A percentile compares a stretch with the other conserved stretches of the same genome.
Conservation (phyloP, 352 stramenopile genomes). For the Globisporangium abappressorium region DNA sequence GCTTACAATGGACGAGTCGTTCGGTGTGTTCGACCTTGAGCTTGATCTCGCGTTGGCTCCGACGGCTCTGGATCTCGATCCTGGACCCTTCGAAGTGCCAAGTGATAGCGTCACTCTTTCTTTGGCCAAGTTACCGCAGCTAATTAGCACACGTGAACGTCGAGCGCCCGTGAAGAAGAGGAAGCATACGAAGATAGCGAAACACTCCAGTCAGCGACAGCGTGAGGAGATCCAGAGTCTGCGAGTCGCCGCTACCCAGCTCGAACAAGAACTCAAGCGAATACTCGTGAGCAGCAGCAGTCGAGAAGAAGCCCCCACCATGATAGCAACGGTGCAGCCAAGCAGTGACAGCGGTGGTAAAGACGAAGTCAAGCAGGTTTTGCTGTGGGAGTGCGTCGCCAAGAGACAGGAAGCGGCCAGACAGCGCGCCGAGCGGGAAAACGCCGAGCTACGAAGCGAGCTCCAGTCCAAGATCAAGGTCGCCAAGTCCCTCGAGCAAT, state of each 20-base stretch:
- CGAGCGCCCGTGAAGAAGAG: not conserved
- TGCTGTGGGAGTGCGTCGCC: not conserved
- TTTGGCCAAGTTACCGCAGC: not conserved
- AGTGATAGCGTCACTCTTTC: not conserved
- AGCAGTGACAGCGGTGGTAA: too few relatives aligned
- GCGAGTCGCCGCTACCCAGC: not conserved
- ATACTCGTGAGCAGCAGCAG: not conserved
- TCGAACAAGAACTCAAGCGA: not conserved
- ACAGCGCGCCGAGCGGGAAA: not conserved
- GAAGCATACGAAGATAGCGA: not conserved
- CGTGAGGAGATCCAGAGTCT: not conserved
- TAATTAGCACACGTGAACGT: not conserved
- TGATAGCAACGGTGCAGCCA: not conserved
- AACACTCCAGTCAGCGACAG: not conserved
- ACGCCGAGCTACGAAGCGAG: not conserved
- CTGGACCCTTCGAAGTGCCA: not conserved
- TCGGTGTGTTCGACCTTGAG: not conserved
- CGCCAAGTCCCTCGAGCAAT: constrained; percentile 1
- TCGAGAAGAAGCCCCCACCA: not conserved
- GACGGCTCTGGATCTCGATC: not conserved
- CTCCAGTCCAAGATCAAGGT: constrained; percentile 2
- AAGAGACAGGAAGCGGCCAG: not conserved
- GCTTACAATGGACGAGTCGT: too few relatives aligned
- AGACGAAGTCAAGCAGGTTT: not conserved
- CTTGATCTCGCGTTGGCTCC: not conserved